Base-by-base conservation (phyloP, 495 filamentous ascomycete species). In the Talaromyces wortmannii region DNA sequence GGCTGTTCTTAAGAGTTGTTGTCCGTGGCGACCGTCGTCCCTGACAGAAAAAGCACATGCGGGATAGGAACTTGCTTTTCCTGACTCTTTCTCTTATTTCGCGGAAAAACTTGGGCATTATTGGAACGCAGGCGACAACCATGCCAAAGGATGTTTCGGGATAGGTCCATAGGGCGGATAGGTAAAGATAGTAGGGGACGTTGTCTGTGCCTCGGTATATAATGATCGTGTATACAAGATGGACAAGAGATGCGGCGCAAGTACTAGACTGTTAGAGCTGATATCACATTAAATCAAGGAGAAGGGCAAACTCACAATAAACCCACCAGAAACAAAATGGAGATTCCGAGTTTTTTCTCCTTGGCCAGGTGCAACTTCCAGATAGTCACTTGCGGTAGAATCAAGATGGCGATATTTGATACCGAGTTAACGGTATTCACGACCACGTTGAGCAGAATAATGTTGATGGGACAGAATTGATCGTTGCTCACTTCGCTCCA, bases 311-410 rank as follows among this genome's bases (percentile, higher is more conserved):
- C 71, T 63, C 42, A 75, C 71, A 72, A 48, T 43, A 72, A 50
- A 45, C 74, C 74, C 23, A 70, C 53, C 23, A 70, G 67, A 52
- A 79, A 70, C 51, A 79, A 69, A 18, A 72, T 50, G 1, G 69
- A 75, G 5, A 79, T 53, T 6, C 72, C 74, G 30, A 72, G n/a
- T 49, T 70, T 75, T 48, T 75, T 72, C 16, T 58, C 57, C 42
- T 62, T 54, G 30, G 58, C 66, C 50, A 79, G 63, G 17, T 68
- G 62, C 45, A 77, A 55, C 1, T 51, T 48, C 68, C 71, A 75
- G 36, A 76, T 64, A 2, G 72, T 64, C 11, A 60, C 58, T 33
- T 73, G 60, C 4, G 72, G 72, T 15, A 76, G 50, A 2, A 69
- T n/a, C 30, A 75, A 62, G 58, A 76, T 71, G 17, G 56, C 36